Base-by-base conservation (phyloP, 345 rosid species). In the Conringia planisiliqua region DNA sequence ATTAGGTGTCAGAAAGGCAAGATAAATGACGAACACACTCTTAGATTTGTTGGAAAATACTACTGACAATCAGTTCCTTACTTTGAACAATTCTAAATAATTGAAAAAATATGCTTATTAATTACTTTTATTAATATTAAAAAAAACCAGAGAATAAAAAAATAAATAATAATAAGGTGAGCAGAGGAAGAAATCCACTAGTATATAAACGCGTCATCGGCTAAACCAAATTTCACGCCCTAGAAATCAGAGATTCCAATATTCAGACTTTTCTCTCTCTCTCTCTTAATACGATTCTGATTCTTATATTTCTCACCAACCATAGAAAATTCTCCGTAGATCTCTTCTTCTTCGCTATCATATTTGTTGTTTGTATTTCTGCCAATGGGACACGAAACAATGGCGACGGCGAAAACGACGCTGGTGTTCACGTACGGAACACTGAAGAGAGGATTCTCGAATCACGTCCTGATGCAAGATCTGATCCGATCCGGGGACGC, bases 351-450 rank as follows among this genome's bases (percentile, higher is more conserved):
- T 55, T 3, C 10, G 14, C 12, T 6, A 39, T 42, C 55, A n/a
- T 10, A 27, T 24, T 42, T 5, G n/a, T 13, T 18, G n/a, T n/a
- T 11, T 26, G 3, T 42, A n/a, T 2, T 38, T 6, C 38, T 16
- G 0, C 4, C 10, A 6, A 73, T 68, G 75, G 78, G 75, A 1
- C 61, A 69, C 48, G 75, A 69, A 56, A 30, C 82, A 68, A 73
- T 68, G 81, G 62, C 83, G 70, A 76, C 48, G 61, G 81, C 47
- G 20, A 35, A 16, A 26, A 47, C 77, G 2, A 74, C 85, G 39
- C 58, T 85, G 6, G 78, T 92, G 7, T 89, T 92, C 89, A 82
- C 96, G 38, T 92, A 92, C 78, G 97, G 97, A 3, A 92, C 97
- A 1, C 75, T 92, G 8, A 92, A 92, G 70, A 70, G 82, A 18